phyloP scores from a whole-genome alignment of 176 grass and related monocot species.

The Carex littledalei region DNA sequence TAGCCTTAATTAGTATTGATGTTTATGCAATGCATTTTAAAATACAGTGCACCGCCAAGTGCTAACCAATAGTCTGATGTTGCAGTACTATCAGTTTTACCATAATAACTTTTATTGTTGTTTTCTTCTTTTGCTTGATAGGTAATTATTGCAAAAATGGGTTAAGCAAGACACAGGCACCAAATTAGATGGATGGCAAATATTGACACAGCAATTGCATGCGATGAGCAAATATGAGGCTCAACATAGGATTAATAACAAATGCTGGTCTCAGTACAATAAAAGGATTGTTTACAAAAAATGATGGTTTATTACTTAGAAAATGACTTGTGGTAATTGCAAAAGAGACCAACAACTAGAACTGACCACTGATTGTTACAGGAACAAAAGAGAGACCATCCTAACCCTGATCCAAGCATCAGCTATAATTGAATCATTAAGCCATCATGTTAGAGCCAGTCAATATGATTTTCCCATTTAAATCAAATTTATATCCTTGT shows the following conservation, averaged over 20 bases:
- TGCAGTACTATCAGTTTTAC: background rate
- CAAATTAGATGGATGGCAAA: background rate
- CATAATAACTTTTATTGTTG: background rate
- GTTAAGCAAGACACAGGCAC: background rate
- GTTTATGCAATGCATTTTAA: background rate
- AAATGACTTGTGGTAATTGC: background rate
- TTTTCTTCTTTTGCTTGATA: background rate
- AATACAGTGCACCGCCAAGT: background rate
- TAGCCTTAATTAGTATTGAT: conserved; percentile 9
- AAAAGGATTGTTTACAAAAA: background rate
- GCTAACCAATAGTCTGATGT: background rate
- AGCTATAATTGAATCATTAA: background rate
- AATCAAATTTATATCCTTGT: background rate
- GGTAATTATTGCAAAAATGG: background rate
- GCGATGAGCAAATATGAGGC: background rate
- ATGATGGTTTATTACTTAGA: background rate
- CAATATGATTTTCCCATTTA: background rate
- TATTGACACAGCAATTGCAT: background rate
- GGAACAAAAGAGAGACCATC: background rate
- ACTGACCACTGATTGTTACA: background rate
- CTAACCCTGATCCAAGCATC: background rate
- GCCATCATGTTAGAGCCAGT: background rate
- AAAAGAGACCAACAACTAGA: background rate
- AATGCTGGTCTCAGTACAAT: background rate
- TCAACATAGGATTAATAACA: background rate